Base-by-base conservation (phyloP, 768 basidiomycete genomes). In the Termitomyces titanicus region DNA sequence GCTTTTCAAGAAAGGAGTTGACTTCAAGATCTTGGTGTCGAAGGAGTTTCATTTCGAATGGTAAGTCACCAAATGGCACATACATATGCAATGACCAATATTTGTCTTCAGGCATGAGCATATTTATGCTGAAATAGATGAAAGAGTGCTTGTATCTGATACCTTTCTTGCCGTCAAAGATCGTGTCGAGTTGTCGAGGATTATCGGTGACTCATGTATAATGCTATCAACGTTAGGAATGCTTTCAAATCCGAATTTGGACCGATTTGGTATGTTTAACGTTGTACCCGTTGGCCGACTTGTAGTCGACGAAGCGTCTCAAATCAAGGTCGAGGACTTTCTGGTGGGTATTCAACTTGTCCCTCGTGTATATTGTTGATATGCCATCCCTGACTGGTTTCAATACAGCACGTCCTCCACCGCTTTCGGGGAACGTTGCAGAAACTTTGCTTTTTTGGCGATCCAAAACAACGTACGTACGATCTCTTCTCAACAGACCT, bases 221-320 rank as follows among this genome's bases (percentile, higher is more conserved):
- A 66, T 82, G 6, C 63, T 83, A 2, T 80, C 72, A 39, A 83
- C 81, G 0, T 56, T 83, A 22, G 73, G 76, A 53, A 80, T 79
- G 74, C 68, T 83, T 7, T 80, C 78, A 4, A 79, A 79, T 38
- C 76, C 76, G 4, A 63, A 56, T 1, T 57, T 83, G n/a, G 61
- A 68, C 11, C 49, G 61, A 0, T 68, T 69, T 13, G 66, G 69
- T 2, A 51, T 76, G 7, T 76, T 74, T 59, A 42, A 63, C 0
- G 29, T 75, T 4, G 63, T 79, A 1, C 79, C 79, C 1, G 64
- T 80, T 20, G 72, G 70, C 24, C 66, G 70, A n/a, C 70, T 83
- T 2, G 70, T 83, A n/a, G 68, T 83, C n/a, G 81, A 83, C 53
- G 80, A 83, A 63, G 81, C 79, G 2, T 80, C 79, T 7, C 79